Percentiles rank a stretch among this genome's conserved stretches.
Evolutionary conservation across 164 flowering plant genomes (phyloP).

Genomic region (Tetrastigma voinierianum): DNA sequence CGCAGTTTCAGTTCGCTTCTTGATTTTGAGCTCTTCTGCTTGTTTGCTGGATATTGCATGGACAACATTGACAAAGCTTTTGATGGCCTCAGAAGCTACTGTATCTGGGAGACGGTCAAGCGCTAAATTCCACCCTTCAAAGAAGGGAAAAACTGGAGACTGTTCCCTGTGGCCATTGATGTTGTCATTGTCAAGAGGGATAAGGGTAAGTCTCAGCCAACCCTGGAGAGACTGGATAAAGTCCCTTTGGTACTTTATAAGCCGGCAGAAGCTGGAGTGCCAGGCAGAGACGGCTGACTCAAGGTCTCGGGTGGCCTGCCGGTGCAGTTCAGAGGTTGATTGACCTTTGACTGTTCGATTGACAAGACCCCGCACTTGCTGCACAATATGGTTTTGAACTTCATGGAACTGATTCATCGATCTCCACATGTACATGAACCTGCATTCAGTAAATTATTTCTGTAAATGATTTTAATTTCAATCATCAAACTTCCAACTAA

Average conservation of each 20-base stretch:
- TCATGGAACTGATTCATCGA: conserved; percentile 90
- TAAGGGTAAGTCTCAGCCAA: conserved; percentile 78
- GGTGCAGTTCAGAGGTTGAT: conserved; percentile 85
- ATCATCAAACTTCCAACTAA: neutral
- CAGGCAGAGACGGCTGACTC: conserved; percentile 87
- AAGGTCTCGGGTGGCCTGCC: conserved; percentile 88
- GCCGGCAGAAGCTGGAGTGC: conserved; percentile 89
- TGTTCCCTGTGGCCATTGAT: conserved; percentile 24
- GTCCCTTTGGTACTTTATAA: conserved; percentile 76
- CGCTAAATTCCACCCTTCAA: conserved; percentile 94
- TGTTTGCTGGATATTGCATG: conserved; percentile 73
- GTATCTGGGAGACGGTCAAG: conserved; percentile 91
- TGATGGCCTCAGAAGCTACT: conserved; percentile 93
- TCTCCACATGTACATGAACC: conserved; percentile 96
- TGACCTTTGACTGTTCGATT: conserved; percentile 56
- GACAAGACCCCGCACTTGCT: conserved; percentile 91
- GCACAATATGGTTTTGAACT: conserved; percentile 77
- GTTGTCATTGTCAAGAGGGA: conserved; percentile 43
- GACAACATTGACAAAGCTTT: conserved; percentile 84
- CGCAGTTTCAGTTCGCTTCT: conserved; percentile 61
- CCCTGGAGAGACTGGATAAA: conserved; percentile 76
- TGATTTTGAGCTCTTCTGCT: conserved; percentile 75
- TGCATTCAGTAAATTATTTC: conserved; percentile 26
- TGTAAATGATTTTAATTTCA: neutral
- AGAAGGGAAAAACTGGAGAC: conserved; percentile 48